These are phyloP conservation scores for Beauveria medogensis DNA, from an alignment of 2,329 filamentous ascomycete species.

Conservation along the genomic window DNA sequence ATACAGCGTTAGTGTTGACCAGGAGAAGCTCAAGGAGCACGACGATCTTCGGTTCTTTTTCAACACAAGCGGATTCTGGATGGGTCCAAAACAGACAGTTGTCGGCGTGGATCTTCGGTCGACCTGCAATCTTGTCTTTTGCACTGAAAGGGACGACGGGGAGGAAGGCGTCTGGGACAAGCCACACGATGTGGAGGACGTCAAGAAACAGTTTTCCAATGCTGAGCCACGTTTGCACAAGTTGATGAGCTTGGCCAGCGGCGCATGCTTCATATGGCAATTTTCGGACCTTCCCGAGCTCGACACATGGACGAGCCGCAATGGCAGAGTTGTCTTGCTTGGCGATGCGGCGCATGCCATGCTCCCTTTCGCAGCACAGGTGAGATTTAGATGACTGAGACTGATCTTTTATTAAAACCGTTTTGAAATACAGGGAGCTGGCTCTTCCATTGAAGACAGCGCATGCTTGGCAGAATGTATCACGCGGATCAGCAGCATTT, in stretches of 20 bases:
- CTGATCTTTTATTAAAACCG: accelerated
- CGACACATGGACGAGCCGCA: background rate
- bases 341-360: constrained; percentile 1
- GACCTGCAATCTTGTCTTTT: background rate
- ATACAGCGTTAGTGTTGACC: background rate
- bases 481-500: background rate
- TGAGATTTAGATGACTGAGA: background rate
- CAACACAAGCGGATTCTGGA: background rate
- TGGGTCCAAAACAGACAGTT: background rate
- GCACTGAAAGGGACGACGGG: background rate
- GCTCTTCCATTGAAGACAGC: background rate
- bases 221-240: background rate
- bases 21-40: background rate
- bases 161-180: background rate
- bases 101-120: background rate
- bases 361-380: background rate
- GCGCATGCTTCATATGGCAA: background rate
- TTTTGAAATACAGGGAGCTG: background rate
- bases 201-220: background rate
- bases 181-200: background rate
- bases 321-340: background rate
- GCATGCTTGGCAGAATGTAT: background rate
- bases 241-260: background rate
- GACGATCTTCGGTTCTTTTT: background rate
- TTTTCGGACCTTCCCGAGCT: background rate